These are phyloP conservation scores for Larix kaempferi DNA, from an alignment of 75 land plant genomes.

Conservation along the genomic window DNA sequence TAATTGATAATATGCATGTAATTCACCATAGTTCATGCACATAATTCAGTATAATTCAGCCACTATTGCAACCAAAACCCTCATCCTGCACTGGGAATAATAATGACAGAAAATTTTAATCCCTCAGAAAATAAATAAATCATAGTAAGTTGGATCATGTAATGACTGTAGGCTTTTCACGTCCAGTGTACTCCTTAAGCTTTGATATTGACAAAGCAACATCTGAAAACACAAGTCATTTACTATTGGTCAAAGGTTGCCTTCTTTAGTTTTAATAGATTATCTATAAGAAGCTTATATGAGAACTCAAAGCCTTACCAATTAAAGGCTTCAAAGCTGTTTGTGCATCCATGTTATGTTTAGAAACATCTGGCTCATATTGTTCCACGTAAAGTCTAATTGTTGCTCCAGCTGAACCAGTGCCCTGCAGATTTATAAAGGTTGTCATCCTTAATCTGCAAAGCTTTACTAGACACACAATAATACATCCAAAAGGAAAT, in stretches of 20 bases:
- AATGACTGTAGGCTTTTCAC: slow-evolving; percentile 95
- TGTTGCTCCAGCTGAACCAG: slow-evolving; percentile 97
- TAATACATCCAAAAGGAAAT: neutral
- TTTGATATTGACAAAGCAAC: slow-evolving; percentile 77
- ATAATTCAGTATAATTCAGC: no score
- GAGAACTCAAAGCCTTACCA: slow-evolving; percentile 30
- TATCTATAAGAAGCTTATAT: neutral
- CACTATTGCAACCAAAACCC: no score
- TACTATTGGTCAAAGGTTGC: slow-evolving; percentile 8
- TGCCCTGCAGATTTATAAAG: slow-evolving; percentile 51
- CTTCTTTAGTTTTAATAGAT: neutral
- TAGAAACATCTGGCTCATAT: slow-evolving; percentile 78
- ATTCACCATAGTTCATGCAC: no score
- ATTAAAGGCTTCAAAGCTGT: slow-evolving; percentile 78
- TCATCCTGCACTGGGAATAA: no score
- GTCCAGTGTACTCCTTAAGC: slow-evolving; percentile 85
- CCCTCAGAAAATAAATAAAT: neutral
- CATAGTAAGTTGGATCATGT: slow-evolving; percentile 30
- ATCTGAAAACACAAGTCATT: slow-evolving; percentile 33
- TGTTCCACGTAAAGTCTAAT: slow-evolving; percentile 89
- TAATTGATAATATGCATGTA: no score
- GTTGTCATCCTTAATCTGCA: neutral
- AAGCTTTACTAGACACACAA: neutral
- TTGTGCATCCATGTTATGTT: slow-evolving; percentile 88
- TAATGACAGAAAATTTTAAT: neutral